A percentile compares a stretch with the other conserved stretches of the same genome.
phyloP scores from a whole-genome alignment of 2,329 filamentous ascomycete genomes.

The Periglandula ipomoeae region DNA sequence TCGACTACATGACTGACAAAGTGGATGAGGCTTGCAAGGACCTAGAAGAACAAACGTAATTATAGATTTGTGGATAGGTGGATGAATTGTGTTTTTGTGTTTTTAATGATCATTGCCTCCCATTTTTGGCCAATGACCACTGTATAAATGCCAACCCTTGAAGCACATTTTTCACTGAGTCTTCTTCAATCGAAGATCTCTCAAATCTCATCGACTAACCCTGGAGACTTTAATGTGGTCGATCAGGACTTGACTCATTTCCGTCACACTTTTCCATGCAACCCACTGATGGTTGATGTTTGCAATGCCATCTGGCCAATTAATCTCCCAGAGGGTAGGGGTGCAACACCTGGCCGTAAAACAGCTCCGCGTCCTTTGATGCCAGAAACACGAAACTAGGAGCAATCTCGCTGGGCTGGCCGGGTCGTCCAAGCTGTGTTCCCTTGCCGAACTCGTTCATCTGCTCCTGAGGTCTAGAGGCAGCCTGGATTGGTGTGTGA shows the following conservation, averaged over 20 bases:
- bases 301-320: background rate
- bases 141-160: too few relatives aligned
- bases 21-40: too few relatives aligned
- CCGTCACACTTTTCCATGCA: background rate
- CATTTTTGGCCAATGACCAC: too few relatives aligned
- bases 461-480: conserved; percentile 31
- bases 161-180: too few relatives aligned
- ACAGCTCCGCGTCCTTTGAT: conserved; percentile 29
- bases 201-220: too few relatives aligned
- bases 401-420: conserved; percentile 28
- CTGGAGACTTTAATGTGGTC: too few relatives aligned
- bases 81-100: too few relatives aligned
- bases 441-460: conserved; percentile 34
- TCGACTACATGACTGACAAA: too few relatives aligned
- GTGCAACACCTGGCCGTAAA: conserved; percentile 30
- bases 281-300: background rate
- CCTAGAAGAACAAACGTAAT: too few relatives aligned
- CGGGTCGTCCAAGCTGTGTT: conserved; percentile 27
- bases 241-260: background rate
- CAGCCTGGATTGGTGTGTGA: conserved; percentile 34
- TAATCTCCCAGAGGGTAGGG: conserved; percentile 31
- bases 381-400: conserved; percentile 24
- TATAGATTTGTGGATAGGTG: too few relatives aligned
- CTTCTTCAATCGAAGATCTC: too few relatives aligned
- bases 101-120: too few relatives aligned